Evolutionary conservation across 2,329 filamentous ascomycete genomes (phyloP).

Genomic region (Alternaria solani): DNA sequence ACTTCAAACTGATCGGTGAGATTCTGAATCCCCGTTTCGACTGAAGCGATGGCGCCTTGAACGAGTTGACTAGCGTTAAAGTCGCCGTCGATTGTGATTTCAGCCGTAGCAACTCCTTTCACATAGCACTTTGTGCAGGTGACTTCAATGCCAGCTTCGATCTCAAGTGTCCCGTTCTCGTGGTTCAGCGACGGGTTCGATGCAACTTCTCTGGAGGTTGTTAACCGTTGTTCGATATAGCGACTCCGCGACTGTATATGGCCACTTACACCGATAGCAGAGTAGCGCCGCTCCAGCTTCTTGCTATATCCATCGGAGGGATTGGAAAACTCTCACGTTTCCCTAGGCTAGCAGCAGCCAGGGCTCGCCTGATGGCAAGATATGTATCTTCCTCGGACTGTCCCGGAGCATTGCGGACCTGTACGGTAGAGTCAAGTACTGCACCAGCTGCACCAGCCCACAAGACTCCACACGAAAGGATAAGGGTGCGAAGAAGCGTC

Average conservation of each 20-base stretch:
- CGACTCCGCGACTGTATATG: background rate
- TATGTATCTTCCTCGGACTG: constrained; percentile 19
- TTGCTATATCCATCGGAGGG: constrained; percentile 40
- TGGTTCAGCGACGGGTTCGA: constrained; percentile 19
- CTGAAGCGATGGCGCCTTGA: constrained; percentile 17
- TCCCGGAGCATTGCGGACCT: constrained; percentile 22
- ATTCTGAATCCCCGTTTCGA: constrained; percentile 28
- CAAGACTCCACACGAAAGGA: background rate
- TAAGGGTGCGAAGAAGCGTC: background rate
- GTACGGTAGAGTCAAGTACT: background rate
- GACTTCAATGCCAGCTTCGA: constrained; percentile 50
- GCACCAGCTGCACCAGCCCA: background rate
- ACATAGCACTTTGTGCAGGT: constrained; percentile 62
- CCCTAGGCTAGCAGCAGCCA: constrained; percentile 12
- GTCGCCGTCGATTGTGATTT: constrained; percentile 53
- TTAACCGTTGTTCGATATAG: background rate
- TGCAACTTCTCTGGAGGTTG: constrained; percentile 4
- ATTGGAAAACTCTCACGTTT: constrained; percentile 22
- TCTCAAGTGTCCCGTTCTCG: constrained; percentile 15
- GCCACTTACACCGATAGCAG: constrained; percentile 48
- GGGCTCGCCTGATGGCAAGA: constrained; percentile 16
- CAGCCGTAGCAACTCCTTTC: constrained; percentile 56
- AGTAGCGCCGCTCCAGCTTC: constrained; percentile 51
- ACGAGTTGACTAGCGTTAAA: constrained; percentile 51
- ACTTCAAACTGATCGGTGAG: constrained; percentile 22